Evolutionary conservation across 495 filamentous ascomycete species (phyloP), one percentile per base, ranked within the genome.

Genomic region (Trichoderma orchidacearum): DNA sequence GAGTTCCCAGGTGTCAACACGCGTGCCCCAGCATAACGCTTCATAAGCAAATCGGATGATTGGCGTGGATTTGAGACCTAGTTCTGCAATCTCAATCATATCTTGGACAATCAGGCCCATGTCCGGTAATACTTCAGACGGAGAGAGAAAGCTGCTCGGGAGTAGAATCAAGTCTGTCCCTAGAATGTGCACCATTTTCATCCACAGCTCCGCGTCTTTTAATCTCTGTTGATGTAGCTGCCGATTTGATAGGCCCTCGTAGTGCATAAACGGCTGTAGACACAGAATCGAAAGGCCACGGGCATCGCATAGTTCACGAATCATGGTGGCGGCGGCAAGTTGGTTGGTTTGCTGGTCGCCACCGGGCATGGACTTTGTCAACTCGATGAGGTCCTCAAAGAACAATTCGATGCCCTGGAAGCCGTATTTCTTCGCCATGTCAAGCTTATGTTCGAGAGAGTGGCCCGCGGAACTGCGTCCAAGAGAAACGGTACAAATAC

Each of bases 181-280:
- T 1, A 91, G 75, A 53, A 76, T 74, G 57, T 78, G 75, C 21
- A 82, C 81, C 15, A 92, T 66, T 41, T 74, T 61, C 61, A 92
- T 83, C 87, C 87, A 92, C 17, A 82, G 68, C 8, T 73, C 70
- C 8, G 90, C 76, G 63, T 89, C 82, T 28, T 80, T 71, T 21
- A 90, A 68, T 9, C 80, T 71, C 28, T 68, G 59, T n/a, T 67
- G 67, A 60, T 86, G 83, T 53, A 80, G 74, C 6, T 68, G 59
- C 11, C 84, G 78, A 71, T 90, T 84, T 11, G 83, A 45, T 0
- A 90, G 75, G 3, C 87, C 87, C 61, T 90, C 86, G 70, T 87
- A 90, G 70, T 89, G 82, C 70, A 79, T 77, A 68, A 91, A 90
- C 11, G 87, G 87, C 66, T 92, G 86, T 2, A 92, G 75, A 56